Percentiles rank a stretch among this genome's conserved stretches.
Evolutionary conservation across 176 grass and related monocot genomes (phyloP).

Genomic region (Cenchrus fungigraminus): DNA sequence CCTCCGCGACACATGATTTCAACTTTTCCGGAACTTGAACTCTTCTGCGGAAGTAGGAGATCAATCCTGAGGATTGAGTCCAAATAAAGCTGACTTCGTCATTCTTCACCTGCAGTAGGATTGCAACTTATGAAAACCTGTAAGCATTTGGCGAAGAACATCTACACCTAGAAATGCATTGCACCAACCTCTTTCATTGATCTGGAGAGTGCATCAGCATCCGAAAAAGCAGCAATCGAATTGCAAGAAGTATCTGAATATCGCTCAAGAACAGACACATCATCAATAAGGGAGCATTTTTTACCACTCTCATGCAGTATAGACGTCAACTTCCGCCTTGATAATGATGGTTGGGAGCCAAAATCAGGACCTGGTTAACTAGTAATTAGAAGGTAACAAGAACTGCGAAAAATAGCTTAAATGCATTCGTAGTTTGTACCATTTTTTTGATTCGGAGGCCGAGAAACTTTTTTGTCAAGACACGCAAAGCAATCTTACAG

Average conservation of each 20-base stretch:
- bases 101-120: slow-evolving; percentile 73
- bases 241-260: slow-evolving; percentile 95
- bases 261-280: slow-evolving; percentile 58
- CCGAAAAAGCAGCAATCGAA: slow-evolving; percentile 79
- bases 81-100: slow-evolving; percentile 81
- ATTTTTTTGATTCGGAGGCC: slow-evolving; percentile 37
- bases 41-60: slow-evolving; percentile 62
- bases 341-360: slow-evolving; percentile 65
- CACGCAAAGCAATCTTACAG: slow-evolving; percentile 84
- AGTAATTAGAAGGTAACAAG: slow-evolving; percentile 37
- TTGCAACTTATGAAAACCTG: slow-evolving; percentile 28
- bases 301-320: slow-evolving; percentile 71
- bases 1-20: slow-evolving; percentile 73
- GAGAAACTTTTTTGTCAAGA: slow-evolving; percentile 79
- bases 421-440: slow-evolving; percentile 48
- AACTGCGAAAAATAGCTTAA: slow-evolving; percentile 12
- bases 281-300: slow-evolving; percentile 83
- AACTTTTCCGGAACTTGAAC: slow-evolving; percentile 62
- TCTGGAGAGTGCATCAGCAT: slow-evolving; percentile 83
- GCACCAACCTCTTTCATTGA: slow-evolving; percentile 77
- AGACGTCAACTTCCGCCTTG: slow-evolving; percentile 64
- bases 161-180: slow-evolving; percentile 1
- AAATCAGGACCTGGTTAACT: slow-evolving; percentile 82
- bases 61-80: slow-evolving; percentile 80
- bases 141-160: slow-evolving; percentile 1